Base-by-base conservation (phyloP, 2,329 filamentous ascomycete genomes). In the Aureobasidium sp. region DNA sequence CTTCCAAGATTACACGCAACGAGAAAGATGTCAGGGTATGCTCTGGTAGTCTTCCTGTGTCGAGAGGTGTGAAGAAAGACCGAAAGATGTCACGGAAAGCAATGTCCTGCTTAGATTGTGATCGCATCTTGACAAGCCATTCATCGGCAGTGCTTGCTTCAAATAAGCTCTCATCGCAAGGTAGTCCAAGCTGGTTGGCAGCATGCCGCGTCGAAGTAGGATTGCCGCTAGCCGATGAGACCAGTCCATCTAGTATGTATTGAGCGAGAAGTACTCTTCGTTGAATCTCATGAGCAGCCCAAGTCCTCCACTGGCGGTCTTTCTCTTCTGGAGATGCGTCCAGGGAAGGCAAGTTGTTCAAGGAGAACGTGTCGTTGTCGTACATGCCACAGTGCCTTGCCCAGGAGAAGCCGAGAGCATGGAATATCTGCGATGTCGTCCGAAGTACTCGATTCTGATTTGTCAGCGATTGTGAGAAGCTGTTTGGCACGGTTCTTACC, bases 1-100 rank as follows among this genome's bases (percentile, higher is more conserved):
- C 76, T 66, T 79, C 77, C 5, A 79, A 65, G 8, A 78, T 68
- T 5, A 78, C 76, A 11, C 75, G 72, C 30, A 77, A 68, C 5
- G 73, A 73, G 62, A 78, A 76, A 2, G 75, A 70, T 1, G 76
- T 76, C 27, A 77, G 70, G 70, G 14, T 70, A 66, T 68, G 66
- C 0, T 70, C 71, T 21, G 72, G 68, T 10, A 49, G n/a, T 36
- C 57, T 48, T 13, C 45, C 47, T 10, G 51, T 48, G 25, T 49
- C 57, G 11, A 36, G 9, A 13, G 57, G 57, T 14, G 42, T 16
- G 62, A 78, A 79, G 0, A 78, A 66, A 8, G 69, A 74, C 7
- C 72, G 70, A 55, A 78, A 75, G 3, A 79, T 72, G 27, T 68
- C 65, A 13, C 73, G 72, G 62, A 79, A 78, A 0, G 75, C 74